phyloP scores from a whole-genome alignment of 2,329 filamentous ascomycete genomes.

The Colletotrichum echinochloae region DNA sequence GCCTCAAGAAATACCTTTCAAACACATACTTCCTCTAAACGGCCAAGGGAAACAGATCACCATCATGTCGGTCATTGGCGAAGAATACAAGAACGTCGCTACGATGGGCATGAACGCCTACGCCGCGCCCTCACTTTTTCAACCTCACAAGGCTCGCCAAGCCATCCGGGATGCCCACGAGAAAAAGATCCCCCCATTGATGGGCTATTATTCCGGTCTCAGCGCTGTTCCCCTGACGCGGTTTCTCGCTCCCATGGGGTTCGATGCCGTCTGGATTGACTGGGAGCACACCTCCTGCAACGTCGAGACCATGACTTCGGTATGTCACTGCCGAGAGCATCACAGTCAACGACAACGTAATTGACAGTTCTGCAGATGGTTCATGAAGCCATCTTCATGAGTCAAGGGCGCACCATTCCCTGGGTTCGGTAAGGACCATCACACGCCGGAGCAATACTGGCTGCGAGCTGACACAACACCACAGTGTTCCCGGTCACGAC shows the following conservation, averaged over 20 bases:
- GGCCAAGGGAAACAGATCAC: not conserved
- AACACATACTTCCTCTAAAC: not conserved
- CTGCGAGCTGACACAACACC: not conserved
- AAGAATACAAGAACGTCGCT: conserved; percentile 37
- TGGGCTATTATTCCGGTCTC: conserved; percentile 57
- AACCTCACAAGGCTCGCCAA: conserved; percentile 58
- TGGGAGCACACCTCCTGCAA: conserved; percentile 61
- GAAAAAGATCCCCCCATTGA: conserved; percentile 58
- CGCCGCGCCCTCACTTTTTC: conserved; percentile 58
- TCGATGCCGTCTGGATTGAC: conserved; percentile 59
- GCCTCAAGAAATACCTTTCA: not conserved
- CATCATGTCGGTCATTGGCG: conserved; percentile 32
- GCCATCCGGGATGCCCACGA: conserved; percentile 60
- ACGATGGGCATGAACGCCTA: conserved; percentile 54
- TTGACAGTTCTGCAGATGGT: conserved; percentile 50
- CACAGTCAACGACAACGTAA: not conserved
- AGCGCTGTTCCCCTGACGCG: conserved; percentile 55
- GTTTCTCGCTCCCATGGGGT: conserved; percentile 56
- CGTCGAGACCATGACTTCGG: conserved; percentile 61
- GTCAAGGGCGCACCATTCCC: conserved; percentile 58
- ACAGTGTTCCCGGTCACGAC: conserved; percentile 56
- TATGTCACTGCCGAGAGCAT: not conserved
- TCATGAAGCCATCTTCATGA: conserved; percentile 60
- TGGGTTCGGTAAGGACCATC: conserved; percentile 50
- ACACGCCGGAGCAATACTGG: not conserved